Conservation (phyloP, 345 rosid genomes). For the Eucalyptus sp. region DNA sequence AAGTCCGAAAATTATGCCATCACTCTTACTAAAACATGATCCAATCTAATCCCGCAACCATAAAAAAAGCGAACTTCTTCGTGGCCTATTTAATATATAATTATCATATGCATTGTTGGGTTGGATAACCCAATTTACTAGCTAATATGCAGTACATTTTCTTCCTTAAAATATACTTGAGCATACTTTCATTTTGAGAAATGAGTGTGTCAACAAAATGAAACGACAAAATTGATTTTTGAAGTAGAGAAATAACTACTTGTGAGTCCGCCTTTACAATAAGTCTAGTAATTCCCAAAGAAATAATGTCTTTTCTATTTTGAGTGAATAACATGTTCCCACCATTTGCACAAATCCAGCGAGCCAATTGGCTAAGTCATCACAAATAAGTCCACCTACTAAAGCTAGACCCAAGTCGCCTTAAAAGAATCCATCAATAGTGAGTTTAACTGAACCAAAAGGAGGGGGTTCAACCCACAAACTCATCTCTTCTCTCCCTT, state of each 20-base stretch:
- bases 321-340: neutral
- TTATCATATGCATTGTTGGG: neutral
- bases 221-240: neutral
- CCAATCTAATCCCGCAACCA: neutral
- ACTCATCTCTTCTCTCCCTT: neutral
- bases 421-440: no score
- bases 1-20: neutral
- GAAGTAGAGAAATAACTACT: neutral
- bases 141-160: neutral
- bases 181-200: neutral
- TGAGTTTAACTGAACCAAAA: no score
- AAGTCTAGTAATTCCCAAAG: neutral
- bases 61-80: no score
- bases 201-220: fast-evolving
- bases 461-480: neutral
- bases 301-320: no score
- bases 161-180: neutral
- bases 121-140: neutral
- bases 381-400: neutral
- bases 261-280: neutral
- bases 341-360: neutral
- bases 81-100: neutral
- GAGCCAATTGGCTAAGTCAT: neutral
- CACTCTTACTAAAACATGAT: neutral
- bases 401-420: neutral